Percentiles rank a stretch among this genome's conserved stretches.
Evolutionary conservation across 352 stramenopile species (phyloP).

Genomic region (Phytophthora citricola): DNA sequence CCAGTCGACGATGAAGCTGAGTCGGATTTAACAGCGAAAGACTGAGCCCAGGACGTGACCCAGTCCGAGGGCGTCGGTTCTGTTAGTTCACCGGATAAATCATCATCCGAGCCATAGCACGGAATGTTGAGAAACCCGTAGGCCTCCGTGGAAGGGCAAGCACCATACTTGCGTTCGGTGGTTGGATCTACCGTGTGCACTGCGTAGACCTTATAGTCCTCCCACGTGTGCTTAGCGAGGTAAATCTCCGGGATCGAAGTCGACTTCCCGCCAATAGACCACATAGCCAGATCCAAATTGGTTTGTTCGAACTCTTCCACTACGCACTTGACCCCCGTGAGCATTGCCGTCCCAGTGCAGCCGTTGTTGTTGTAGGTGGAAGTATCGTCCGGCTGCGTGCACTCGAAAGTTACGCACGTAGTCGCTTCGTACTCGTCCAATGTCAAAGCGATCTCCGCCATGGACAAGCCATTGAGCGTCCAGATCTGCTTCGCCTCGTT

Average conservation of each 20-base stretch:
- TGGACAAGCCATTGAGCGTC: conserved; percentile 35
- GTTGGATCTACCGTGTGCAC: conserved; percentile 20
- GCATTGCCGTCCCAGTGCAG: conserved; percentile 31
- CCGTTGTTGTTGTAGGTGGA: conserved; percentile 18
- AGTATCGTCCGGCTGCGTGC: conserved; percentile 21
- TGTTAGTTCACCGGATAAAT: conserved; percentile 2
- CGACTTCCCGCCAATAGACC: conserved; percentile 23
- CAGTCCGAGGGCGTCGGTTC: conserved; percentile 26
- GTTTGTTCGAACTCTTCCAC: conserved; percentile 21
- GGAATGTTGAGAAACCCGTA: conserved; percentile 38
- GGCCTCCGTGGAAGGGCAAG: conserved; percentile 14
- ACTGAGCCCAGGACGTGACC: conserved; percentile 31
- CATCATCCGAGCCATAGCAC: conserved; percentile 27
- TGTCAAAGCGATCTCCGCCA: conserved; percentile 38
- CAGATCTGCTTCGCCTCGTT: conserved; percentile 37
- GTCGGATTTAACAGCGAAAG: conserved; percentile 4
- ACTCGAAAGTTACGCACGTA: conserved; percentile 23
- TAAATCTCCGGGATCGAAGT: conserved; percentile 27
- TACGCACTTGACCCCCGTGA: conserved; percentile 35
- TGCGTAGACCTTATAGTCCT: conserved; percentile 28
- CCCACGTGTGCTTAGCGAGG: conserved; percentile 30
- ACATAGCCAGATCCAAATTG: conserved; percentile 31
- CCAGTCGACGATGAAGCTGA: background rate
- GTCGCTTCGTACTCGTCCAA: conserved; percentile 28
- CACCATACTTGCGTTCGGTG: conserved; percentile 23